Conservation (phyloP, 176 grass and related monocot species). For the Hyparrhenia diplandra region DNA sequence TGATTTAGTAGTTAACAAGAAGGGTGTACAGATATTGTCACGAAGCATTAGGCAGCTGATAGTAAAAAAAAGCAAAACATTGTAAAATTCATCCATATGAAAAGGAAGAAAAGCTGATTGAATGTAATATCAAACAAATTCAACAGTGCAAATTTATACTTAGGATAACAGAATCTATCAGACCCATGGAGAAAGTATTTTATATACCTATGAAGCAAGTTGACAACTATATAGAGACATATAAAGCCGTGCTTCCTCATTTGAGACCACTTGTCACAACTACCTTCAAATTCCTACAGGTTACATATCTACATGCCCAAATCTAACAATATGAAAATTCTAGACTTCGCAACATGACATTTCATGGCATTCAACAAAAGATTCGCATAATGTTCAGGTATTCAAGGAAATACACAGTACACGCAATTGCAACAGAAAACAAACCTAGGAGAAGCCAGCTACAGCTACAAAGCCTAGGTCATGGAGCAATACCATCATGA, state of each 20-base stretch:
- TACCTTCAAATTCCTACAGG: background rate
- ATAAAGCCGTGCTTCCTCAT: background rate
- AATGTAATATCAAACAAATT: background rate
- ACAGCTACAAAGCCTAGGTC: background rate
- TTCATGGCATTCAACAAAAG: background rate
- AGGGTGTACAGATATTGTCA: background rate
- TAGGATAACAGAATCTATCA: background rate
- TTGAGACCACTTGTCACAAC: background rate
- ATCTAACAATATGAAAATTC: background rate
- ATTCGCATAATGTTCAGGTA: background rate
- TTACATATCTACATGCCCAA: background rate
- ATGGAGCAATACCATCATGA: constrained; percentile 71
- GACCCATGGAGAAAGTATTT: background rate
- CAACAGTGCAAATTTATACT: background rate
- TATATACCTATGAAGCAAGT: background rate
- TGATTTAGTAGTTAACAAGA: background rate
- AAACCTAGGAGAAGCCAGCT: constrained; percentile 24
- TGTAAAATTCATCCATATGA: background rate
- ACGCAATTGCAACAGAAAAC: constrained; percentile 7
- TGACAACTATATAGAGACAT: background rate
- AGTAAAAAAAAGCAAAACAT: background rate
- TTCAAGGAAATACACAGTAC: background rate
- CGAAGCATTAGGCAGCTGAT: background rate
- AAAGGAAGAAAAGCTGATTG: background rate
- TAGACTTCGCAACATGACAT: background rate